Conservation (phyloP, 371 early-diverging fungal genomes). For the Parasitella parasitica region DNA sequence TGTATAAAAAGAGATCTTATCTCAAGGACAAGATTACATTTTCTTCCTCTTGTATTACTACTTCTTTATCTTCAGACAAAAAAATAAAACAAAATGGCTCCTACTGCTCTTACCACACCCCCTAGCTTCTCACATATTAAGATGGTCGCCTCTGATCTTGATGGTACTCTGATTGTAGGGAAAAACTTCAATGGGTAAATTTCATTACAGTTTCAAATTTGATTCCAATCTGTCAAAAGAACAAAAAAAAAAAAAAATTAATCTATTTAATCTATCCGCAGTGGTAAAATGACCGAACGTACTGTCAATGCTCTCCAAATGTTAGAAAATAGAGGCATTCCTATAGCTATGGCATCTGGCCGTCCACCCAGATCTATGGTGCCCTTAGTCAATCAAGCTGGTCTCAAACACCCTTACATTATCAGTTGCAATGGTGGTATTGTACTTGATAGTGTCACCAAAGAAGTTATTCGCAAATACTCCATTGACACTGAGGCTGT, state of each 20-base stretch:
- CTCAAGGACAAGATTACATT: too few species aligned
- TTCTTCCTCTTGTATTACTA: background rate
- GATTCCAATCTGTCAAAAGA: background rate
- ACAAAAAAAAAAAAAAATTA: background rate
- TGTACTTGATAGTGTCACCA: slow-evolving; percentile 32
- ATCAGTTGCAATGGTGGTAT: slow-evolving; percentile 44
- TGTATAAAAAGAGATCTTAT: background rate
- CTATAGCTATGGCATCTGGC: slow-evolving; percentile 40
- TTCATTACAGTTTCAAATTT: background rate
- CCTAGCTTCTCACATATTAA: slow-evolving; percentile 20
- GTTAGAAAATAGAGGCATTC: slow-evolving; percentile 30
- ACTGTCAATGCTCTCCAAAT: slow-evolving; percentile 30
- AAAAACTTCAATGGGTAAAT: slow-evolving; percentile 27
- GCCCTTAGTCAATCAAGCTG: slow-evolving; percentile 30
- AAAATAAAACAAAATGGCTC: slow-evolving; percentile 8
- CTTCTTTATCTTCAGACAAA: background rate
- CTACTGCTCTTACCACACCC: background rate
- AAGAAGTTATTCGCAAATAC: slow-evolving; percentile 31
- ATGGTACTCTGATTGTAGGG: slow-evolving; percentile 34
- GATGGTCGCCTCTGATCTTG: slow-evolving; percentile 42
- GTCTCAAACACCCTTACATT: slow-evolving; percentile 24
- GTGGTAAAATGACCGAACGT: slow-evolving; percentile 26
- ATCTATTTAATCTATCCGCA: background rate
- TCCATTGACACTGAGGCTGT: slow-evolving; percentile 30
- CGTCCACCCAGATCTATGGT: slow-evolving; percentile 39